Evolutionary conservation across 2,329 filamentous ascomycete genomes (phyloP), one percentile per base, ranked within the genome.

Genomic region (Neofusicoccum laricinum): DNA sequence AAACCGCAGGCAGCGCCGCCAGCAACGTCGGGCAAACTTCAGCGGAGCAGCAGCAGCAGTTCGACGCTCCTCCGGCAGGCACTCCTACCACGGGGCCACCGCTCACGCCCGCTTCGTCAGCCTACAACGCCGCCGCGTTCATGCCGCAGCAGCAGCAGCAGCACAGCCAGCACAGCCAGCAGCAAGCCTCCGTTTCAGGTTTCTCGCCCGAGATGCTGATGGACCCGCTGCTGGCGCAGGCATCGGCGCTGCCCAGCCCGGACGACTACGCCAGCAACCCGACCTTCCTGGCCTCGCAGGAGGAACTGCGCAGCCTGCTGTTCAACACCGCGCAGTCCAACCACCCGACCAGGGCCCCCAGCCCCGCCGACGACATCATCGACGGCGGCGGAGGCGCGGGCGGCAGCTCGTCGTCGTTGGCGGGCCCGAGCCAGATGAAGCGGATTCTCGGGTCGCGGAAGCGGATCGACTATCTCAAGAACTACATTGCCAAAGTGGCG

Each of bases 181-280:
- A 36, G 10, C 49, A 15, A 10, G 30, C 41, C 3, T 43, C 41
- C 11, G 10, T 46, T 1, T 46, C 40, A 12, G 55, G 38, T 15
- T 46, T 59, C 17, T 59, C 55, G 25, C 55, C 55, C 2, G 40
- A 59, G 17, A n/a, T 59, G n/a, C 55, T 59, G 38, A 57, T 57
- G 55, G 55, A 43, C 14, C 38, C 51, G 8, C 41, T 43, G 41
- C 41, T 43, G 15, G 7, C 41, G 41, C 41, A 43, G 15, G 15
- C n/a, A 4, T 43, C 14, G 15, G 41, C 41, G 15, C 25, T 59
- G n/a, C 51, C 51, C 17, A 59, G 55, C 41, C 55, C 55, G 17
- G 71, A 73, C 53, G 71, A 71, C 34, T 72, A 73, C 46, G 69
- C 70, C 2, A 69, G 68, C 40, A 68, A 74, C 64, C 70, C 71